phyloP scores from a whole-genome alignment of 225 moss, liverwort and hornwort species.

The Physcomitrium patens region DNA sequence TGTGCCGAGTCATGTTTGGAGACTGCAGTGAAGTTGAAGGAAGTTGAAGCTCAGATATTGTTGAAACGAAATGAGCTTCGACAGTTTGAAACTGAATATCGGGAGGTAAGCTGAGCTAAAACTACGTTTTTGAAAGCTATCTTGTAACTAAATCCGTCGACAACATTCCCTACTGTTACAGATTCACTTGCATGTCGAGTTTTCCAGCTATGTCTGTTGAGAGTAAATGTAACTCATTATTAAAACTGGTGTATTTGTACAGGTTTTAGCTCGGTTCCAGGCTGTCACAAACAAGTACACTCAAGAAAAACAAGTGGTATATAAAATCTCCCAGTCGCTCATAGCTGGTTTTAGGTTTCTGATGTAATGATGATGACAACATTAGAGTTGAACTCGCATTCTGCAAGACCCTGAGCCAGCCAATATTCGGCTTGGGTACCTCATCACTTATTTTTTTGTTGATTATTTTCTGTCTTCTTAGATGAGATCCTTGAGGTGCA shows the following conservation, averaged over 20 bases:
- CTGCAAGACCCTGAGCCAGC: too few relatives aligned
- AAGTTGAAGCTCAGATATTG: conserved; percentile 87
- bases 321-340: background rate
- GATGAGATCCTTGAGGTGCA: too few relatives aligned
- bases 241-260: conserved; percentile 21
- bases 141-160: too few relatives aligned
- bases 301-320: conserved; percentile 52
- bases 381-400: background rate
- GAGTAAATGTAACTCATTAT: background rate
- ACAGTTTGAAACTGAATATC: conserved; percentile 89
- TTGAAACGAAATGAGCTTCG: conserved; percentile 87
- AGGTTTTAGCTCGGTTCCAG: conserved; percentile 63
- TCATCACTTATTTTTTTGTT: too few relatives aligned
- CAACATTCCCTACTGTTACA: too few relatives aligned
- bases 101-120: conserved; percentile 56
- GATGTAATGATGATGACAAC: background rate
- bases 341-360: background rate
- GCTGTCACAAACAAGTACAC: conserved; percentile 63
- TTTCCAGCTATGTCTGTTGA: background rate
- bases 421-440: too few relatives aligned
- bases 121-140: background rate
- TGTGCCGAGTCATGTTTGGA: conserved; percentile 82
- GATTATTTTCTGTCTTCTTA: too few relatives aligned
- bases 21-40: conserved; percentile 74
- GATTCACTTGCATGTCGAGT: background rate